Evolutionary conservation across 352 stramenopile species (phyloP).

Genomic region (Globisporangium cystogenes): DNA sequence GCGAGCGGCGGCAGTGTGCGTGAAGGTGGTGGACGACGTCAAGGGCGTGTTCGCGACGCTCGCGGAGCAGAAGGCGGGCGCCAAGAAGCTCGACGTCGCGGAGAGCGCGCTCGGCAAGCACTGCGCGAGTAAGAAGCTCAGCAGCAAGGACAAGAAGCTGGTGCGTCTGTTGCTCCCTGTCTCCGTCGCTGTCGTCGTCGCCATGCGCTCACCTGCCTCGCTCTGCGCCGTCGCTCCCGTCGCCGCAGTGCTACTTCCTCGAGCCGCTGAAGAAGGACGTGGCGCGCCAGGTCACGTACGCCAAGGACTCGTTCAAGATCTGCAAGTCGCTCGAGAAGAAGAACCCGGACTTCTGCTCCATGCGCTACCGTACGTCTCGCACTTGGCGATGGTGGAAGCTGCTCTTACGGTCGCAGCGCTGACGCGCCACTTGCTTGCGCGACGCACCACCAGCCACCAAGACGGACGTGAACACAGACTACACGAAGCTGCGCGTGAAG

Average conservation of each 20-base stretch:
- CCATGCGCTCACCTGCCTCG: neutral
- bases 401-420: neutral
- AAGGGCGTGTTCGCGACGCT: slow-evolving; percentile 65
- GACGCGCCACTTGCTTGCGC: neutral
- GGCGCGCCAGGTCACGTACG: slow-evolving; percentile 88
- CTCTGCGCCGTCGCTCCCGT: neutral
- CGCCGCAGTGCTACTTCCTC: slow-evolving; percentile 90
- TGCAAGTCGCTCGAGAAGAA: slow-evolving; percentile 94
- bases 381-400: too few relatives aligned
- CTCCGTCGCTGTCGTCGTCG: too few relatives aligned
- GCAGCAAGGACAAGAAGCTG: slow-evolving; percentile 90
- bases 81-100: slow-evolving; percentile 68
- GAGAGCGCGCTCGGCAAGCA: slow-evolving; percentile 84
- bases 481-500: slow-evolving; percentile 94
- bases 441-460: slow-evolving; percentile 77
- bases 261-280: slow-evolving; percentile 94
- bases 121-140: slow-evolving; percentile 75
- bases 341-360: slow-evolving; percentile 92
- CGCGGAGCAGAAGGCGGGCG: slow-evolving; percentile 66
- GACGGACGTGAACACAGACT: slow-evolving; percentile 92
- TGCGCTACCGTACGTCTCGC: slow-evolving; percentile 86
- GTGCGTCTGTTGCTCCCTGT: slow-evolving; percentile 23
- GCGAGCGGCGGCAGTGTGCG: slow-evolving; percentile 60
- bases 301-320: slow-evolving; percentile 91
- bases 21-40: slow-evolving; percentile 89